A percentile compares a stretch with the other conserved stretches of the same genome.
Conservation (phyloP, 2,329 filamentous ascomycete species). For the Tolypocladium paradoxum region DNA sequence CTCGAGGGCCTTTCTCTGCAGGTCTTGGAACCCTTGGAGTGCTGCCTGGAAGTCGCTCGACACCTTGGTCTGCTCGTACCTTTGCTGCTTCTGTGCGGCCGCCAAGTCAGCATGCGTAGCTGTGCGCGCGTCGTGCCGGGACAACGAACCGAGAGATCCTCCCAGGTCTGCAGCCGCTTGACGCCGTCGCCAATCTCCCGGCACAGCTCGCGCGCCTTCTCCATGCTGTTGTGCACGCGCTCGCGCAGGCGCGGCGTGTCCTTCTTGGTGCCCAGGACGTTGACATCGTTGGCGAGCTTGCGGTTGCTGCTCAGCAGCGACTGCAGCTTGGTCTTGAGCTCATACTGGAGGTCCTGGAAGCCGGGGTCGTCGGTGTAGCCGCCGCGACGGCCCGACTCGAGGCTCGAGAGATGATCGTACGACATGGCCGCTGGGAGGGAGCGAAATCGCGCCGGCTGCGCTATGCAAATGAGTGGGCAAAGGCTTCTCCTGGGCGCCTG, state of each 20-base stretch:
- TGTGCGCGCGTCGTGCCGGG: background rate
- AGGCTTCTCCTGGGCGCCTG: background rate
- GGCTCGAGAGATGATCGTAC: conserved; percentile 73
- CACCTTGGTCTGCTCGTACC: conserved; percentile 91
- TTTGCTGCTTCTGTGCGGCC: conserved; percentile 66
- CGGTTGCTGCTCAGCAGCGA: conserved; percentile 80
- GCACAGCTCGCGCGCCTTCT: conserved; percentile 78
- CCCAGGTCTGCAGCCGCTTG: conserved; percentile 84
- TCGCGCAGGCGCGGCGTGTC: conserved; percentile 88
- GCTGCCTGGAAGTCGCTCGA: conserved; percentile 86
- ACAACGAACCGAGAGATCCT: conserved; percentile 61
- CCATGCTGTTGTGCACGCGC: conserved; percentile 75
- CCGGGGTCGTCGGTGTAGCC: conserved; percentile 89
- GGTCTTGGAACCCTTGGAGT: conserved; percentile 79
- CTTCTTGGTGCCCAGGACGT: conserved; percentile 75
- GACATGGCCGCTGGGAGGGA: conserved; percentile 51
- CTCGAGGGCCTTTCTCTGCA: conserved; percentile 85
- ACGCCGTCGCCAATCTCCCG: conserved; percentile 87
- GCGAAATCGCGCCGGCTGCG: background rate
- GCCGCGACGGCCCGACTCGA: conserved; percentile 64
- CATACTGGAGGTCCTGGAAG: conserved; percentile 72
- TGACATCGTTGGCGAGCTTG: conserved; percentile 73
- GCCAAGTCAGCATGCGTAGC: background rate
- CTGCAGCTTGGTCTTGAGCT: conserved; percentile 82
- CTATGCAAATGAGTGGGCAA: background rate